Conservation (phyloP, 169 alveolate genomes). For the Eimeria brunetti region DNA sequence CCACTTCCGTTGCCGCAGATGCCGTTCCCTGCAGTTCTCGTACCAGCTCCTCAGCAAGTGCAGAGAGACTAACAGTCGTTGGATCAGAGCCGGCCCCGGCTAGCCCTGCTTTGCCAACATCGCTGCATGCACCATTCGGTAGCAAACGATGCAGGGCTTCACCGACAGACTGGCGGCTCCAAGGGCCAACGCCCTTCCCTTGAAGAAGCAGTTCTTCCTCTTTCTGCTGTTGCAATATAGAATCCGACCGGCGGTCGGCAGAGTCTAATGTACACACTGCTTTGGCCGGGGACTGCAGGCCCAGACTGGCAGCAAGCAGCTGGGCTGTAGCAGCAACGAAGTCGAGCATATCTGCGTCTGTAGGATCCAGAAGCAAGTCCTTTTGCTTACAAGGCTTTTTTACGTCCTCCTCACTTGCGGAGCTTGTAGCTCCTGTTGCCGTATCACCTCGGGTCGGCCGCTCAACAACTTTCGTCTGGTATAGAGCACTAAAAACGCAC, state of each 20-base stretch:
- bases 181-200: slow-evolving; percentile 51
- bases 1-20: neutral
- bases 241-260: neutral
- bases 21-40: slow-evolving; percentile 2
- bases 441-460: neutral
- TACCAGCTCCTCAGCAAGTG: slow-evolving; percentile 53
- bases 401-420: neutral
- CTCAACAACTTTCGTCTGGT: neutral
- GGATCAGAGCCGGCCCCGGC: neutral
- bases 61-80: neutral
- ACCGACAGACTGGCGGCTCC: slow-evolving; percentile 57
- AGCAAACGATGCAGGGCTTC: slow-evolving; percentile 28
- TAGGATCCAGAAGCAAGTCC: neutral
- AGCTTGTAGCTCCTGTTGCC: neutral
- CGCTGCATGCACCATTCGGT: neutral
- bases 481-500: neutral
- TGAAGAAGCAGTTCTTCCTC: slow-evolving; percentile 47
- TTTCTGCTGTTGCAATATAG: slow-evolving; percentile 32
- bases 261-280: neutral
- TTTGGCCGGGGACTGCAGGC: neutral
- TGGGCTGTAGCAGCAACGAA: slow-evolving; percentile 42
- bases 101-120: neutral
- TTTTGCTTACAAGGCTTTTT: neutral
- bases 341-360: slow-evolving; percentile 55
- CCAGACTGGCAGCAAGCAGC: slow-evolving; percentile 57